phyloP scores from a whole-genome alignment of 225 moss, liverwort and hornwort species.

The Pleurozium schreberi region DNA sequence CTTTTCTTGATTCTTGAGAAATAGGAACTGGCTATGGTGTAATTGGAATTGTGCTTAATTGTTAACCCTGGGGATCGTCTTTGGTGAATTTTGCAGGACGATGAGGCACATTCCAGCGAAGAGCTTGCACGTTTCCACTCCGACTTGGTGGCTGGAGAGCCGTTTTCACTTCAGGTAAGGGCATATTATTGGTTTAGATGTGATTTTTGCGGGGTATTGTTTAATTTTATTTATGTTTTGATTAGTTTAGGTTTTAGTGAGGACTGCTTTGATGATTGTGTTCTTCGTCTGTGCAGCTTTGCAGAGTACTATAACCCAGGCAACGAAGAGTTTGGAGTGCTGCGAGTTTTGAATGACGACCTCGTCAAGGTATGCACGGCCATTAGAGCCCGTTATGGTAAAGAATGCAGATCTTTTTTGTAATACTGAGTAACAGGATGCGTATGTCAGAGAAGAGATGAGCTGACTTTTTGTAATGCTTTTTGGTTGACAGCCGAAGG shows the following conservation, averaged over 20 bases:
- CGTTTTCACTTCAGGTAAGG: slow-evolving; percentile 80
- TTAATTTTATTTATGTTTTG: no score
- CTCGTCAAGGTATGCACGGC: slow-evolving; percentile 61
- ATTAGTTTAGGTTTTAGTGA: neutral
- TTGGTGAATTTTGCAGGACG: slow-evolving; percentile 26
- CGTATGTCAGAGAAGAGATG: neutral
- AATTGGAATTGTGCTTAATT: neutral
- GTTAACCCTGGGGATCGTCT: neutral
- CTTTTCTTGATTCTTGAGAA: neutral
- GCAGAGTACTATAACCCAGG: slow-evolving; percentile 64
- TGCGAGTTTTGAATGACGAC: slow-evolving; percentile 91
- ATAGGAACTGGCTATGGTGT: neutral
- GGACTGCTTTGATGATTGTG: neutral
- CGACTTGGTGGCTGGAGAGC: slow-evolving; percentile 97
- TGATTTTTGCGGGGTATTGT: neutral
- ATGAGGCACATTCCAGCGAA: slow-evolving; percentile 49
- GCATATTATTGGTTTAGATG: neutral
- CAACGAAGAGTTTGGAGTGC: slow-evolving; percentile 66
- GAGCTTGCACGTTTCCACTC: slow-evolving; percentile 60
- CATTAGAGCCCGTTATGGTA: neutral
- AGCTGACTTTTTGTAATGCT: neutral
- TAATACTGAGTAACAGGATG: neutral
- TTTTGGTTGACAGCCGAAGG: slow-evolving; percentile 45
- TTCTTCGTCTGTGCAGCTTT: slow-evolving; percentile 37
- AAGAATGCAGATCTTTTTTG: no score